Base-by-base conservation (phyloP, 2,329 filamentous ascomycete genomes). In the Juglanconis juglandina region DNA sequence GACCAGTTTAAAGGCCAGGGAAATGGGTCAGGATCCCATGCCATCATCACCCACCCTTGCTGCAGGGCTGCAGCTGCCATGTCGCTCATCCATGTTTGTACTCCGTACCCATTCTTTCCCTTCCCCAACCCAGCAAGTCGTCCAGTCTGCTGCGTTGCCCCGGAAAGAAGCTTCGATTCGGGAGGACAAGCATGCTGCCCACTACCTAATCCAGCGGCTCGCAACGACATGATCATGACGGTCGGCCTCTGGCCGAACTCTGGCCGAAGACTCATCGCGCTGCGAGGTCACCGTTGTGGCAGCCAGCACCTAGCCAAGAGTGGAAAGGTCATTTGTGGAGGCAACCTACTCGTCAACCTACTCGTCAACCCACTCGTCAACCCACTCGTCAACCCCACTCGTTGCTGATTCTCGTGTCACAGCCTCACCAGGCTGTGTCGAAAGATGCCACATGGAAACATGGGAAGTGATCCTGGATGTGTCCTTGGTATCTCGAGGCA, bases 131-230 rank as follows among this genome's bases (percentile, higher is more conserved):
- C 39, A 14, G 39, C 4, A 42, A 42, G 39, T 42, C 14, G 39
- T 42, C 14, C 39, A 42, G 39, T 14, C 39, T 14, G 39, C 39
- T 11, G 37, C 7, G 37, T n/a, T 32, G 24, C 33, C 24, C 48
- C 48, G 14, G 30, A 33, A 50, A 24, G 24, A 8, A 50, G 48
- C 30, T 24, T 50, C 48, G 48, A 32, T 8, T 24, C 24, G 24
- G 24, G 24, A n/a, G 87, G 13, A n/a, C 48, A 13, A 17, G 32
- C 32, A 30, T 17, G 7, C 8, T 33, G 13, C 24, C 2, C 24
- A 2, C 17, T 17, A 17, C 17, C 17, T 17, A 2, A 17, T 17
- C 17, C 37, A 39, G 11, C 37, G 7, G n/a, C 8, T 13, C 42
- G 6, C 11, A 44, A 13, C 14, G 42, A 13, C 42, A 5, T 3